Evolutionary conservation across 306 rosid species (phyloP).

Genomic region (Rosa multiflora): DNA sequence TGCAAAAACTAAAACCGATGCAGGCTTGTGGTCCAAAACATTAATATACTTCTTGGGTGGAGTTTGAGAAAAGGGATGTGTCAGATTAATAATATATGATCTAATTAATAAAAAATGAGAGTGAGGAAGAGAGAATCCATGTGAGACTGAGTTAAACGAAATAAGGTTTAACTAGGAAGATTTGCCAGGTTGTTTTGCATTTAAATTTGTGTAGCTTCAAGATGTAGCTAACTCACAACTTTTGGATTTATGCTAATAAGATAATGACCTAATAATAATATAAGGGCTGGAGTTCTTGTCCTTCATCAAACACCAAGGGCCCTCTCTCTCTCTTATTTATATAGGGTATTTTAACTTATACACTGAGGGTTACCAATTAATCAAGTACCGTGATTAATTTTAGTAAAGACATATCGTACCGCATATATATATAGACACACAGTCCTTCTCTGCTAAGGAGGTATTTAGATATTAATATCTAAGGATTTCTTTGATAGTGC

Average conservation of each 20-base stretch:
- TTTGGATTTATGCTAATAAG: conserved; percentile 32
- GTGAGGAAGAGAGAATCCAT: conserved; percentile 51
- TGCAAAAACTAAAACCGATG: conserved; percentile 24
- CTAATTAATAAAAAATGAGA: conserved; percentile 11
- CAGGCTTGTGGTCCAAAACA: conserved; percentile 33
- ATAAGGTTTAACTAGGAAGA: conserved; percentile 37
- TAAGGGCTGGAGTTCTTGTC: background rate
- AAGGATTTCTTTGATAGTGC: too few species aligned
- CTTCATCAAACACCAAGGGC: conserved; percentile 19
- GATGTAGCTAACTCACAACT: conserved; percentile 42
- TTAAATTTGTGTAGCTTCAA: conserved; percentile 40
- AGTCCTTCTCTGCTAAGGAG: too few species aligned
- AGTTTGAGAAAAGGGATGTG: conserved; percentile 42
- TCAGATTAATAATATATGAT: conserved; percentile 22
- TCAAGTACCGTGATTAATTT: too few species aligned
- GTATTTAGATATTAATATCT: too few species aligned
- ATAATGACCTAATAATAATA: conserved; percentile 17
- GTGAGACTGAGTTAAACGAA: conserved; percentile 45
- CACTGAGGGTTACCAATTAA: too few species aligned
- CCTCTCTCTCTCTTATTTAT: background rate
- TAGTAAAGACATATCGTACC: too few species aligned
- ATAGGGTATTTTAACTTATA: background rate
- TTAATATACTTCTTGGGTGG: conserved; percentile 19
- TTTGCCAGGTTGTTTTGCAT: conserved; percentile 60
- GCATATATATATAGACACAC: too few species aligned